phyloP scores from a whole-genome alignment of 305 asterid species.

The Striga hermonthica region DNA sequence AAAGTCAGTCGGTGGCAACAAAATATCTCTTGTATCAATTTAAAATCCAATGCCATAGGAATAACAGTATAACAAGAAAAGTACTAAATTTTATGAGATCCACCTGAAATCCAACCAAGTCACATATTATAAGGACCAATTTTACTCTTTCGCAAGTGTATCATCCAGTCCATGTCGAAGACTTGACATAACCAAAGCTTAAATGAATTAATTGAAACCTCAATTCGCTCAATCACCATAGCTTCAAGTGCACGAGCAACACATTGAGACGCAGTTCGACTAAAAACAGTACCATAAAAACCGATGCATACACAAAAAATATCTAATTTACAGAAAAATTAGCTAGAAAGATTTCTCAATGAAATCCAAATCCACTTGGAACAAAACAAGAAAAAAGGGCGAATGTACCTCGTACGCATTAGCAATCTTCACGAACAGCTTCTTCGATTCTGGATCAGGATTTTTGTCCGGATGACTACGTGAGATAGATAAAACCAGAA shows the following conservation, averaged over 20 bases:
- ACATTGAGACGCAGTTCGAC: not conserved
- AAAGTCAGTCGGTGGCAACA: conserved; percentile 22
- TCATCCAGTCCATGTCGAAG: not conserved
- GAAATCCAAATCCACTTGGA: not conserved
- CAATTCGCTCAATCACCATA: conserved; percentile 12
- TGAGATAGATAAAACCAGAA: not conserved
- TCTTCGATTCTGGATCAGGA: conserved; percentile 82
- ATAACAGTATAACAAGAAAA: not conserved
- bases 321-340: too few species aligned
- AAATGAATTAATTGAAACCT: not conserved
- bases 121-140: not conserved
- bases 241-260: conserved; percentile 11
- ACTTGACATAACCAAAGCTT: too few species aligned
- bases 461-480: conserved; percentile 88
- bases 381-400: not conserved
- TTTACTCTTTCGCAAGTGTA: not conserved
- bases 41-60: conserved; percentile 2
- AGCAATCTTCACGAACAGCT: conserved; percentile 73
- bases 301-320: not conserved
- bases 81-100: not conserved
- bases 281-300: not conserved
- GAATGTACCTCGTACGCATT: conserved; percentile 80
- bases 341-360: not conserved
- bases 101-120: not conserved
- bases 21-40: conserved; percentile 15